Conservation (phyloP, 352 stramenopile species). For the Phytophthora meadii region DNA sequence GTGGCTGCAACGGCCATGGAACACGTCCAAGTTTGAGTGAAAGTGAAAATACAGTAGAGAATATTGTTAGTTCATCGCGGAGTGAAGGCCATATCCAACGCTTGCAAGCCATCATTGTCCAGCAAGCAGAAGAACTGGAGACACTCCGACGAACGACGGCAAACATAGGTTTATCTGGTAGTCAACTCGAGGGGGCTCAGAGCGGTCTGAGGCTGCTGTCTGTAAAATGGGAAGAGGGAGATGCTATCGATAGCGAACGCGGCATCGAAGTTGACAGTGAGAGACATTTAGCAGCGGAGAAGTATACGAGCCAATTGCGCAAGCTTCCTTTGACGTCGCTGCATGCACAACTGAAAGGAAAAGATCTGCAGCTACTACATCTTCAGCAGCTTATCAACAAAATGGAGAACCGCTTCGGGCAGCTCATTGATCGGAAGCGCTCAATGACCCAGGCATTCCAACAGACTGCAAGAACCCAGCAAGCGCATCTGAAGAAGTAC, state of each 20-base stretch:
- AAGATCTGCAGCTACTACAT: conserved; percentile 41
- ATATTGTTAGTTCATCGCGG: background rate
- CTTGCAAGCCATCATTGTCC: conserved; percentile 46
- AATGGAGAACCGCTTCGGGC: conserved; percentile 31
- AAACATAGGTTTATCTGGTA: background rate
- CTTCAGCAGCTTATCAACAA: conserved; percentile 42
- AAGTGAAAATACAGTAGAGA: background rate
- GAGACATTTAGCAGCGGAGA: conserved; percentile 2
- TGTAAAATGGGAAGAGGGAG: background rate
- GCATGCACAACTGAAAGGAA: conserved; percentile 40
- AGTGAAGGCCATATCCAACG: conserved; percentile 17
- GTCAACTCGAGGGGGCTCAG: conserved; percentile 9
- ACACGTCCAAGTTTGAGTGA: background rate
- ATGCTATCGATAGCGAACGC: background rate
- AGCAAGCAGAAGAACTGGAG: conserved; percentile 50
- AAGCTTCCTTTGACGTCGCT: conserved; percentile 51
- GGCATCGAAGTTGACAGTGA: background rate
- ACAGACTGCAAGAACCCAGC: conserved; percentile 34
- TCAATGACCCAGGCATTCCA: conserved; percentile 36
- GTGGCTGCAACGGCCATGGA: background rate
- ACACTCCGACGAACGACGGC: conserved; percentile 21
- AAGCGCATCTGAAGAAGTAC: conserved; percentile 53
- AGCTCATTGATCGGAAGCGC: conserved; percentile 38
- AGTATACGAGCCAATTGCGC: conserved; percentile 18
- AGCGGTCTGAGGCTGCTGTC: background rate